Conservation (phyloP, 192 early-diverging fungal genomes). For the Rhizophagus clarus region DNA sequence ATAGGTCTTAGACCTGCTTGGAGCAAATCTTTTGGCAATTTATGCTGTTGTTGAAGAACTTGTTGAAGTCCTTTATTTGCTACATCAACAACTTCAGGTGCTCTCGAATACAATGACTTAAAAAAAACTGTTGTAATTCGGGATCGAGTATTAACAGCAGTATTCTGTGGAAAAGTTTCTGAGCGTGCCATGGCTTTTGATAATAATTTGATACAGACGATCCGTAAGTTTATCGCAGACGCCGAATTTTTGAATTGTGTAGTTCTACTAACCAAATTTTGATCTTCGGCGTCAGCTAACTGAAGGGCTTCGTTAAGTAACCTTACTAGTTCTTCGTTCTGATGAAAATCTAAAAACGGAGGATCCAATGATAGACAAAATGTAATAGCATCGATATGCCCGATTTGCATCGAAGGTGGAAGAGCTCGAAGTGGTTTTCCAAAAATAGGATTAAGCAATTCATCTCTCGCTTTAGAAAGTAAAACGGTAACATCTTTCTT, state of each 20-base stretch:
- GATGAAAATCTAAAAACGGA: slow-evolving; percentile 75
- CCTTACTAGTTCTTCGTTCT: slow-evolving; percentile 86
- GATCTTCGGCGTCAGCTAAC: slow-evolving; percentile 96
- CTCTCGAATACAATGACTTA: slow-evolving; percentile 96
- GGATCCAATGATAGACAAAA: slow-evolving; percentile 90
- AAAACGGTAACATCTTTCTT: slow-evolving; percentile 82
- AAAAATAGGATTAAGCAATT: slow-evolving; percentile 90
- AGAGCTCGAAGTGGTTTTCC: slow-evolving; percentile 94
- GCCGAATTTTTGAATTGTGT: slow-evolving; percentile 80
- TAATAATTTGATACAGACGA: slow-evolving; percentile 96
- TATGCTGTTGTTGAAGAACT: slow-evolving; percentile 79
- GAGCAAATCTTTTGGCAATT: slow-evolving; percentile 91
- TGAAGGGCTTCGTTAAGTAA: slow-evolving; percentile 90
- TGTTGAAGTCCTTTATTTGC: slow-evolving; percentile 89
- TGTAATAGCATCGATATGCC: slow-evolving; percentile 97
- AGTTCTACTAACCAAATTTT: slow-evolving; percentile 84
- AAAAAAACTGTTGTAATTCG: slow-evolving; percentile 98
- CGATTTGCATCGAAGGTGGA: slow-evolving; percentile 96
- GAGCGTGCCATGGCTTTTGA: slow-evolving; percentile 90
- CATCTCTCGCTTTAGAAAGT: slow-evolving; percentile 79
- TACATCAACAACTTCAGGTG: slow-evolving; percentile 91
- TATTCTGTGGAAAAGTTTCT: slow-evolving; percentile 68
- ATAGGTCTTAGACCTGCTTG: slow-evolving; percentile 97
- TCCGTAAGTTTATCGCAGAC: slow-evolving; percentile 83
- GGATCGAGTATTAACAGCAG: slow-evolving; percentile 77